Conservation (phyloP, 768 basidiomycete genomes). For the Mycena chlorophos region DNA sequence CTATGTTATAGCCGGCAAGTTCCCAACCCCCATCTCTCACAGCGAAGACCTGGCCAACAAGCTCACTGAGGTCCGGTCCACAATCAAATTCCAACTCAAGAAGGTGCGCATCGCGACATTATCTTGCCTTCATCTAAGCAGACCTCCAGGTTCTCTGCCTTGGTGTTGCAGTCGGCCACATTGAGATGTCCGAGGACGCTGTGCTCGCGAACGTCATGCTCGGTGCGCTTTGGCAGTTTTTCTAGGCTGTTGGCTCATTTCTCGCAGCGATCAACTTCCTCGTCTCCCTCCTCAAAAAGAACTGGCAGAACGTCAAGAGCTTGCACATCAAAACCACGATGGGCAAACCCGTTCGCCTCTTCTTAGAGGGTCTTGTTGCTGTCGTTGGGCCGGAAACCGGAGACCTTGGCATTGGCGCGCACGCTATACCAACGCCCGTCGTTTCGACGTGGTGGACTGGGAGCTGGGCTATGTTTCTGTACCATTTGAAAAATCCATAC, state of each 20-base stretch:
- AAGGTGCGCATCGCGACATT: conserved; percentile 40
- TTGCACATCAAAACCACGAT: conserved; percentile 98
- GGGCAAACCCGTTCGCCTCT: conserved; percentile 96
- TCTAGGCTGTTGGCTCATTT: conserved; percentile 5
- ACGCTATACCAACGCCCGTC: conserved; percentile 23
- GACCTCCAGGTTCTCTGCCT: conserved; percentile 79
- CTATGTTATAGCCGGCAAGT: conserved; percentile 93
- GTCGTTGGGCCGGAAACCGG: not conserved
- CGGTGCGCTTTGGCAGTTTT: conserved; percentile 48
- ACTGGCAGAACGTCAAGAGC: conserved; percentile 99
- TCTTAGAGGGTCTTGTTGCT: conserved; percentile 47
- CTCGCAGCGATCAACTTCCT: conserved; percentile 95
- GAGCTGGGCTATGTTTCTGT: no score
- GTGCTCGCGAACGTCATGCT: conserved; percentile 97
- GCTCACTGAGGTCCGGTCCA: conserved; percentile 92
- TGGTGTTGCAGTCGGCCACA: conserved; percentile 97
- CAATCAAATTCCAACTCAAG: conserved; percentile 99
- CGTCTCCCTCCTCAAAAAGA: conserved; percentile 99
- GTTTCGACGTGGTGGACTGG: conserved; percentile 19
- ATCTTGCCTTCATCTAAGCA: not conserved
- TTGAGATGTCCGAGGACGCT: conserved; percentile 97
- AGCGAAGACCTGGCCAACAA: conserved; percentile 88
- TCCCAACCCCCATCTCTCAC: conserved; percentile 96
- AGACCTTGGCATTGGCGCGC: conserved; percentile 21
- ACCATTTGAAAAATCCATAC: no score